These are phyloP conservation scores for Schizophyllum commune DNA, from an alignment of 1,284 basidiomycete genomes.

Conservation along the genomic window DNA sequence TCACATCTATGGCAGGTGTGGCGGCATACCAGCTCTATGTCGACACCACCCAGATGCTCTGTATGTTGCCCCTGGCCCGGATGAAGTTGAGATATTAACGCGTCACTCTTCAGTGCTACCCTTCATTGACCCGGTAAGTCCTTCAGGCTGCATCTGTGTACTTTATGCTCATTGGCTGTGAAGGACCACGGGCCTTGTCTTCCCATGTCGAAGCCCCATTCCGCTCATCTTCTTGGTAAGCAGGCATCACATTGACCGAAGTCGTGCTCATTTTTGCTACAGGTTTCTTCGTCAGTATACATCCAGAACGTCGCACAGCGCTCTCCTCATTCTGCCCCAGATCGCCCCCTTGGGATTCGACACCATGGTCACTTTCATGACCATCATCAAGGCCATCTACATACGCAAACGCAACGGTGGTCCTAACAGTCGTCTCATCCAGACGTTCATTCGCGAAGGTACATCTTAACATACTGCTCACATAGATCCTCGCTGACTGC, in stretches of 20 bases:
- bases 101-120: slow-evolving; percentile 44
- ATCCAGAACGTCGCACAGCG: slow-evolving; percentile 5
- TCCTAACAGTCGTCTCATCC: slow-evolving; percentile 69
- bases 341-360: slow-evolving; percentile 74
- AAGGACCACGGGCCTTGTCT: slow-evolving; percentile 61
- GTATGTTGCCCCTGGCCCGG: slow-evolving; percentile 31
- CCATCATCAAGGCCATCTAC: slow-evolving; percentile 63
- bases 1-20: slow-evolving; percentile 57
- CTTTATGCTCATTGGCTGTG: slow-evolving; percentile 2
- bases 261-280: slow-evolving; percentile 3
- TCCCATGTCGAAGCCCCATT: slow-evolving; percentile 69
- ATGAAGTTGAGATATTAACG: slow-evolving; percentile 5
- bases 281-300: slow-evolving; percentile 17
- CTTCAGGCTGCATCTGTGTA: slow-evolving; percentile 8
- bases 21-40: slow-evolving; percentile 75
- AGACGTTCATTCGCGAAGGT: slow-evolving; percentile 78
- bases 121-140: slow-evolving; percentile 48
- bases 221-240: slow-evolving; percentile 67
- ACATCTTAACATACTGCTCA: slow-evolving; percentile 10
- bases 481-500: not conserved
- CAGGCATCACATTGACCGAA: slow-evolving; percentile 3
- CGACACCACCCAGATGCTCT: slow-evolving; percentile 63
- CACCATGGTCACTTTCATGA: slow-evolving; percentile 70
- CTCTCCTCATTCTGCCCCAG: slow-evolving; percentile 24
- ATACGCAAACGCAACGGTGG: slow-evolving; percentile 67